Base-by-base conservation (phyloP, 176 grass and related monocot species). In the Pharus latifolius region DNA sequence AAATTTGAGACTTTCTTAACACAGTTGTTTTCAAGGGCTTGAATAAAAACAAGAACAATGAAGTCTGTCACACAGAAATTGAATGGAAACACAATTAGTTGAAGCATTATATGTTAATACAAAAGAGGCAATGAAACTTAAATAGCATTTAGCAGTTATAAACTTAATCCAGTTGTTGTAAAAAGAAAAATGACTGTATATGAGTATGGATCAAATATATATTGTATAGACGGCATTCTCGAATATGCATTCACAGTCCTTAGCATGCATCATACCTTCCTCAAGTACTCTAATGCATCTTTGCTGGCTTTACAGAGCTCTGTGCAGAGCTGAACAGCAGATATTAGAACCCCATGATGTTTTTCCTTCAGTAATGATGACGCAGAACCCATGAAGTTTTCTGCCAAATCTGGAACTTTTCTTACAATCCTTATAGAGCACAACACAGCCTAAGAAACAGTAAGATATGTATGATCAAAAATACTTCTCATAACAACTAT, bases 331-430 rank as follows among this genome's bases (percentile, higher is more conserved):
- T 98, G 95, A 75, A 94, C 87, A 69, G 57, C 79, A 85, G 90
- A 85, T 83, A 98, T 85, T 64, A 94, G 80, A 83, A 93, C 90
- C 17, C 95, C 90, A 6, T 99, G 90, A 65, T 99, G 96, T 64
- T 99, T 99, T 78, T 99, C 96, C 85, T 95, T 99, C 24, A 99
- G 79, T 66, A 91, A 79, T 40, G 87, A 91, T 72, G 65, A 65
- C 67, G 96, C 96, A 22, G 79, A 65, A 54, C 72, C 67, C 80
- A 87, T 86, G 73, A 95, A 91, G 50, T 86, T 99, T 70, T 99
- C 96, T 72, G 96, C 83, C 76, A 99, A 77, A 58, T 99, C 96
- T 57, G 96, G 84, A 63, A 95, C 96, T 86, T 99, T 99, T 67
- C 96, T 81, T 58, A 99, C 82, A 65, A 99, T 95, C 56, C 96